Conservation (phyloP, 805 yeast species). For the Kazachstania viticola region DNA sequence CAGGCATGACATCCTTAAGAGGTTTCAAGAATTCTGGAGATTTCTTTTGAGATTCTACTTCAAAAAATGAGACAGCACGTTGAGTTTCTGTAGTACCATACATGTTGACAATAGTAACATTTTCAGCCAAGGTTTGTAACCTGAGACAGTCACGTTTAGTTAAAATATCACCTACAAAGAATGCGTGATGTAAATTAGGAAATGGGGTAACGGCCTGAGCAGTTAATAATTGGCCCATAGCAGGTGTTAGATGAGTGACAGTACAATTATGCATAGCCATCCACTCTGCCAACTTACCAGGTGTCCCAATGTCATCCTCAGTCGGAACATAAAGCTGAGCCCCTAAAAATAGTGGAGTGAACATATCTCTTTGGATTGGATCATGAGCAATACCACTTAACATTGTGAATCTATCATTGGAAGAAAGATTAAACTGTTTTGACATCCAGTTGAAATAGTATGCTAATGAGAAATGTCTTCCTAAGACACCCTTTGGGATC, state of each 20-base stretch:
- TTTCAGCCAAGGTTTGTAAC: conserved; percentile 82
- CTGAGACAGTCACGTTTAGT: conserved; percentile 95
- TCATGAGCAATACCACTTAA: conserved; percentile 98
- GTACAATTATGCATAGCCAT: conserved; percentile 85
- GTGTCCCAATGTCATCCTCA: conserved; percentile 95
- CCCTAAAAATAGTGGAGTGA: conserved; percentile 93
- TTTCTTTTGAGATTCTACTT: conserved; percentile 59
- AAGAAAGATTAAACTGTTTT: conserved; percentile 62
- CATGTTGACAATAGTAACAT: conserved; percentile 89
- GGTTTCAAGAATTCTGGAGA: conserved; percentile 68
- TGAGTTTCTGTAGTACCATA: conserved; percentile 99
- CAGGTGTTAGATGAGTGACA: conserved; percentile 96
- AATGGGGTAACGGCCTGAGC: conserved; percentile 90
- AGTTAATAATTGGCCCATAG: conserved; percentile 95
- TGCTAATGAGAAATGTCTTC: conserved; percentile 93
- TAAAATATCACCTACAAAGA: conserved; percentile 94
- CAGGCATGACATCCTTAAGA: conserved; percentile 94
- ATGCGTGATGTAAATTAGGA: conserved; percentile 84
- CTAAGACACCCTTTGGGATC: conserved; percentile 95
- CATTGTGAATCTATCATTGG: conserved; percentile 88
- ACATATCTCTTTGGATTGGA: conserved; percentile 98
- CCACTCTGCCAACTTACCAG: conserved; percentile 96
- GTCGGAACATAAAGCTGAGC: conserved; percentile 91
- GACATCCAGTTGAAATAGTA: conserved; percentile 99
- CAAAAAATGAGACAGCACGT: conserved; percentile 91